Conservation (phyloP, 345 rosid genomes). For the Corymbia maculata region DNA sequence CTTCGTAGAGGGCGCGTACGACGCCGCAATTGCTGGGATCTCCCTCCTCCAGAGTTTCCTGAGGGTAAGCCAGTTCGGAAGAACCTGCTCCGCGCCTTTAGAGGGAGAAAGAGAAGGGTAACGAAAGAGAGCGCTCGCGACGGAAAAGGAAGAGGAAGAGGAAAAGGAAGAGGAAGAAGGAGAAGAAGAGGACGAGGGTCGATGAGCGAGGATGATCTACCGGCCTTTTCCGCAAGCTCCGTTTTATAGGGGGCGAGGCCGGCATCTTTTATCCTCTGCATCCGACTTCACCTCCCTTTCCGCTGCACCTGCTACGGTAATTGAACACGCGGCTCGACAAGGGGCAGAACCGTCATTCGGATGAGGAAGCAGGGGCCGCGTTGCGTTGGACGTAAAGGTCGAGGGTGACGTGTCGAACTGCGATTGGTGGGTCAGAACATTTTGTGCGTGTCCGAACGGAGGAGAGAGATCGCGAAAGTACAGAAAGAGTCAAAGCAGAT, state of each 20-base stretch:
- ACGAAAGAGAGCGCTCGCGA: background rate
- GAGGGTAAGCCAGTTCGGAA: slow-evolving; percentile 66
- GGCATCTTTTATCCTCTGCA: background rate
- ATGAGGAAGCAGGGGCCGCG: background rate
- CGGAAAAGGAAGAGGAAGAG: background rate
- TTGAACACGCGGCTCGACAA: background rate
- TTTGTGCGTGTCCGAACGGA: background rate
- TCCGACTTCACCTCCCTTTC: background rate
- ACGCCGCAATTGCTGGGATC: slow-evolving; percentile 53
- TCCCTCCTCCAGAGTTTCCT: slow-evolving; percentile 49
- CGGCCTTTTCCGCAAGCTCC: rapidly evolving
- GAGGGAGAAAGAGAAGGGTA: background rate
- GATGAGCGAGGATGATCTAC: background rate
- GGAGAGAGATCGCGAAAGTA: background rate
- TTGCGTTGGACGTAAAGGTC: background rate
- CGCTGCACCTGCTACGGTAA: background rate
- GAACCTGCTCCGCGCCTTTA: background rate
- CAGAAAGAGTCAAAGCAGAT: background rate
- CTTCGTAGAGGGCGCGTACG: slow-evolving; percentile 85
- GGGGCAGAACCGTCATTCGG: background rate
- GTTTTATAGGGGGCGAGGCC: slow-evolving; percentile 5
- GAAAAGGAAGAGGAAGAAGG: no score
- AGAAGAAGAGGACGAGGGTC: background rate
- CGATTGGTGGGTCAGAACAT: background rate
- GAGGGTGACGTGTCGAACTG: background rate